A percentile compares a stretch with the other conserved stretches of the same genome.
Conservation (phyloP, 2,329 filamentous ascomycete species). For the Nakataea oryzae region DNA sequence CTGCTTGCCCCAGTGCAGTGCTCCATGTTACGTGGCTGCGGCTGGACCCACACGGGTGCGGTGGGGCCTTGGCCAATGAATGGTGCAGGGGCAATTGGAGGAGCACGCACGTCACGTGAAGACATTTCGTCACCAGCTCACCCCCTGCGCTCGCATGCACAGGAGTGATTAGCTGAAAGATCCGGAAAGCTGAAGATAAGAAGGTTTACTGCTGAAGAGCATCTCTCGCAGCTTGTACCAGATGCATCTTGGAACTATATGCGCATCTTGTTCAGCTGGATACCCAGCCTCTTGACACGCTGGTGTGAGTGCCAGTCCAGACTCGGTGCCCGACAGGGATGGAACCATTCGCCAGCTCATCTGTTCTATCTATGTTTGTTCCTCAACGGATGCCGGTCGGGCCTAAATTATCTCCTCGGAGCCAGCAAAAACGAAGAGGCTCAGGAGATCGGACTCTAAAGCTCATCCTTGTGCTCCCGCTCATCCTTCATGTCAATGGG, state of each 20-base stretch:
- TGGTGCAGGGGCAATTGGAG: not conserved
- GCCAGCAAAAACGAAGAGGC: not conserved
- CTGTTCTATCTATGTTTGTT: not conserved
- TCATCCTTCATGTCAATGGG: not conserved
- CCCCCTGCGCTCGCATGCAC: not conserved
- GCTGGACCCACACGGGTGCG: not conserved
- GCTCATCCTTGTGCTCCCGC: conserved; percentile 9
- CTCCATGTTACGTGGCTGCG: conserved; percentile 7
- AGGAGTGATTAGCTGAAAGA: too few species aligned
- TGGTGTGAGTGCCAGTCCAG: not conserved
- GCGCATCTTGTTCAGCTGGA: not conserved
- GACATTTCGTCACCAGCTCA: not conserved
- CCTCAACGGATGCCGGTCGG: not conserved
- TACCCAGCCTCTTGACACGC: too few species aligned
- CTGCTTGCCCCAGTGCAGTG: conserved; percentile 1
- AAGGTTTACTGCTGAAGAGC: not conserved
- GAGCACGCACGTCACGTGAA: not conserved
- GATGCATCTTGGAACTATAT: not conserved
- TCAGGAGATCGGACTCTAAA: conserved; percentile 7
- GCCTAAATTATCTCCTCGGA: not conserved
- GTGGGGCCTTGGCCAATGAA: not conserved
- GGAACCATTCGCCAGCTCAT: not conserved
- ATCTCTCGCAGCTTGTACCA: not conserved
- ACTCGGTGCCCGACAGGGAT: not conserved
- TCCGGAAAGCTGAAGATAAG: not conserved